Percentiles rank a stretch among this genome's conserved stretches.
phyloP scores from a whole-genome alignment of 2,329 filamentous ascomycete genomes.

The Calycina marina region DNA sequence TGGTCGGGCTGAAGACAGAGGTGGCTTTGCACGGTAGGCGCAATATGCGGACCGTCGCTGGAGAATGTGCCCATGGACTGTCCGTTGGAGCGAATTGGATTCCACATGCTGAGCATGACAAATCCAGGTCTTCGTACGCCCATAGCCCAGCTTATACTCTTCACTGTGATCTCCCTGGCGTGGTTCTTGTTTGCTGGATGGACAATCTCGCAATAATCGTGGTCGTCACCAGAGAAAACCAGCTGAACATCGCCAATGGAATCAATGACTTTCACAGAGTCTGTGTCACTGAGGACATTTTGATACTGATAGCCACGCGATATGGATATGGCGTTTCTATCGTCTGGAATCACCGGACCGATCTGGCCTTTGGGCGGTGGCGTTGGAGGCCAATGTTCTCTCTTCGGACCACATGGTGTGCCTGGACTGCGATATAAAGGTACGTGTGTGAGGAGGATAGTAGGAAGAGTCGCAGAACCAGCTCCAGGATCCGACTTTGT shows the following conservation, averaged over 20 bases:
- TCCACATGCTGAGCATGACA: slow-evolving; percentile 79
- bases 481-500: slow-evolving; percentile 29
- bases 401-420: slow-evolving; percentile 74
- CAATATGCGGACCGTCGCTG: slow-evolving; percentile 23
- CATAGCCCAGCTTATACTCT: slow-evolving; percentile 93
- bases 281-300: slow-evolving; percentile 68
- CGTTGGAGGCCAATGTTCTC: slow-evolving; percentile 70
- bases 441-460: slow-evolving; percentile 80
- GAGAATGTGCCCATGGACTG: slow-evolving; percentile 15
- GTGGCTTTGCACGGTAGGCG: slow-evolving; percentile 66
- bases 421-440: slow-evolving; percentile 71
- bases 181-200: slow-evolving; percentile 50
- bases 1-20: slow-evolving; percentile 86
- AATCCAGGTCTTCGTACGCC: slow-evolving; percentile 81
- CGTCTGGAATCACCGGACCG: slow-evolving; percentile 40
- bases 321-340: slow-evolving; percentile 66
- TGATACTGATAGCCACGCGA: slow-evolving; percentile 85
- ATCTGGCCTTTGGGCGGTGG: slow-evolving; percentile 44
- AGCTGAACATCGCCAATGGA: slow-evolving; percentile 71
- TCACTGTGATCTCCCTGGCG: slow-evolving; percentile 76
- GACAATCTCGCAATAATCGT: slow-evolving; percentile 88
- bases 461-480: slow-evolving; percentile 52
- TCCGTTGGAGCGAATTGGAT: slow-evolving; percentile 57
- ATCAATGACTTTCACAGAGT: slow-evolving; percentile 62
- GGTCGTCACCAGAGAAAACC: slow-evolving; percentile 91